A percentile compares a stretch with the other conserved stretches of the same genome.
These are phyloP conservation scores for Solanum hybrid DNA, from an alignment of 305 asterid species.

Conservation along the genomic window DNA sequence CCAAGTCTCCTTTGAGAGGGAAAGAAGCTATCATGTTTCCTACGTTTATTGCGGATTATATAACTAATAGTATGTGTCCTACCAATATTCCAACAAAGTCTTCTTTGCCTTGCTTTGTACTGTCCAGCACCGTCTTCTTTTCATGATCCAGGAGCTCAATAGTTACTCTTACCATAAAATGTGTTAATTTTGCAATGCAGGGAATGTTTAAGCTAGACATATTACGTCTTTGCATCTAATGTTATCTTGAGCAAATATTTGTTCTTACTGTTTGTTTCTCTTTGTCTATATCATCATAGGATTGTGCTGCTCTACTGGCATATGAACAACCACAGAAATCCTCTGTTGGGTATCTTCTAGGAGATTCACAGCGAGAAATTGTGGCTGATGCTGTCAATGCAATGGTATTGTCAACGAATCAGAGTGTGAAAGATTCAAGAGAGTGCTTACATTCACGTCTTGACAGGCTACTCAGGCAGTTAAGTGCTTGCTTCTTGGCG, in stretches of 20 bases:
- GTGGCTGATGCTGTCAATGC: conserved; percentile 92
- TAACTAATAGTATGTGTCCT: neutral
- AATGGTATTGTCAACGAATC: conserved; percentile 53
- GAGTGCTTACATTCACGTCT: conserved; percentile 60
- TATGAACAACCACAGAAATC: conserved; percentile 62
- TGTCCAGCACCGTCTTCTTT: neutral
- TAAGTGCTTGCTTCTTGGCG: conserved; percentile 65
- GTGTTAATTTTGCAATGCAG: neutral
- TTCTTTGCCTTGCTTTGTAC: neutral
- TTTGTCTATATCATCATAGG: conserved; percentile 30
- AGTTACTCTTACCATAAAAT: neutral
- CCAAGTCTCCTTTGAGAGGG: neutral
- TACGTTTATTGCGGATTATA: neutral
- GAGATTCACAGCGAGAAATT: conserved; percentile 70
- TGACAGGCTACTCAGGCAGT: conserved; percentile 71
- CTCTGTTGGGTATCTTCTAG: conserved; percentile 75
- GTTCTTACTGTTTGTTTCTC: neutral
- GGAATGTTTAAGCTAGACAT: neutral
- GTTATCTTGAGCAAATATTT: neutral
- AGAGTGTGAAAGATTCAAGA: conserved; percentile 32
- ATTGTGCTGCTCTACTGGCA: conserved; percentile 83
- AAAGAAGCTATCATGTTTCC: neutral
- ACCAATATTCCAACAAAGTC: neutral
- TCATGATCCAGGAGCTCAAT: neutral
- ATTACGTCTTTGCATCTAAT: neutral